Base-by-base conservation (phyloP, 495 filamentous ascomycete species). In the Aspergillus nidulans region DNA sequence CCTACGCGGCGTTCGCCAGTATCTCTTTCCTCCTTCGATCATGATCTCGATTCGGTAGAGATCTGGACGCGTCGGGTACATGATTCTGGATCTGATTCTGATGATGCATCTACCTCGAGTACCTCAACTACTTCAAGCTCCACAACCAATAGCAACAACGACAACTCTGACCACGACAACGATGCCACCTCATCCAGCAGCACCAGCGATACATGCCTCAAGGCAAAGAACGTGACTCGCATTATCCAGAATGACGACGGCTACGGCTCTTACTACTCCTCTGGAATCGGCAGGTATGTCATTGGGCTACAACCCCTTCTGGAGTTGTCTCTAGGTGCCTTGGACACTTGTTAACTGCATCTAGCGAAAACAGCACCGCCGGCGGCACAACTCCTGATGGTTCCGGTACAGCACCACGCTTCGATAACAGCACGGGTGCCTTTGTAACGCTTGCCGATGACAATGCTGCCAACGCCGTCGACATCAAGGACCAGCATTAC, bases 341-440 rank as follows among this genome's bases (percentile, higher is more conserved):
- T n/a, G n/a, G n/a, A n/a, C n/a, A n/a, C n/a, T n/a, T n/a, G n/a
- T n/a, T n/a, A n/a, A n/a, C n/a, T n/a, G 4, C 21, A 23, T 23
- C n/a, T 15, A 45, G 21, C 23, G 12, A 45, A 6, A 26, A 45
- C 7, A 26, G 21, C 43, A 45, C 23, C 9, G 10, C 21, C 9
- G 21, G 21, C 8, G 43, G 21, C 24, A 26, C 12, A 9, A 45
- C 21, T 23, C 21, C 21, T 9, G 43, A 45, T 16, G 13, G 23
- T 20, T 26, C 43, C 43, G 23, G 43, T 20, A 45, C 43, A 26
- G 43, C 12, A 16, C 43, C 43, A 13, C 21, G 24, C 12, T 26
- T 45, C 43, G 49, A 51, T 36, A 51, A 41, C 36, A 41, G 49
- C 34, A 51, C 49, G 10, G 49, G 34, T 10, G 23, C 18, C 18